Evolutionary conservation across 768 basidiomycete genomes (phyloP), one percentile per base, ranked within the genome.

Genomic region (Tylopilus sp.): DNA sequence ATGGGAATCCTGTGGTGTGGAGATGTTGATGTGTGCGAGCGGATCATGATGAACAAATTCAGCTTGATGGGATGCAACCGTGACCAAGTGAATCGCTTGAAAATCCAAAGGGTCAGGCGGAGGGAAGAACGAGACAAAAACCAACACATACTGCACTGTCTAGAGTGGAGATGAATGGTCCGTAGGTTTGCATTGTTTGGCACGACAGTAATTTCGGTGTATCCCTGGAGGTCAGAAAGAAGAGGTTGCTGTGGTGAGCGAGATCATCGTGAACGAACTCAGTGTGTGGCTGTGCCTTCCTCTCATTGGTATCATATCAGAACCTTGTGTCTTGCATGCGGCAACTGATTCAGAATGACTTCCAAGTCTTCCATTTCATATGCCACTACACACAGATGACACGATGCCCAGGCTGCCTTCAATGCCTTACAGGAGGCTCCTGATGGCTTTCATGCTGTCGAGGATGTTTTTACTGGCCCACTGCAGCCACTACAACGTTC

Each of bases 181-280:
- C 78, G 84, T 31, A 99, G 78, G 50, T 89, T 86, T 48, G 81
- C 81, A 64, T 78, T 87, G 34, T 82, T 86, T 12, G 97, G 97
- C 34, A 88, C 72, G 48, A 98, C 78, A 12, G 91, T 92, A 60
- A 99, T 83, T 72, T 96, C 92, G 12, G 94, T 96, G 69, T 93
- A 94, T 55, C 93, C 95, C 92, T 94, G 56, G 38, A 58, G 10
- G 44, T 9, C 38, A 50, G 38, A 34, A 33, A 37, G 16, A 50
- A 40, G 22, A 46, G 13, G 56, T 52, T 49, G 61, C 47, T 47
- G 61, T 38, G 45, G 63, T 66, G 55, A 67, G 62, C 40, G 56
- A n/a, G n/a, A n/a, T n/a, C n/a, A n/a, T n/a, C n/a, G n/a, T n/a
- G n/a, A n/a, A n/a, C n/a, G n/a, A n/a, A n/a, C n/a, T n/a, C n/a